phyloP scores from a whole-genome alignment of 805 yeast genomes.

The Hanseniaspora clermontiae region DNA sequence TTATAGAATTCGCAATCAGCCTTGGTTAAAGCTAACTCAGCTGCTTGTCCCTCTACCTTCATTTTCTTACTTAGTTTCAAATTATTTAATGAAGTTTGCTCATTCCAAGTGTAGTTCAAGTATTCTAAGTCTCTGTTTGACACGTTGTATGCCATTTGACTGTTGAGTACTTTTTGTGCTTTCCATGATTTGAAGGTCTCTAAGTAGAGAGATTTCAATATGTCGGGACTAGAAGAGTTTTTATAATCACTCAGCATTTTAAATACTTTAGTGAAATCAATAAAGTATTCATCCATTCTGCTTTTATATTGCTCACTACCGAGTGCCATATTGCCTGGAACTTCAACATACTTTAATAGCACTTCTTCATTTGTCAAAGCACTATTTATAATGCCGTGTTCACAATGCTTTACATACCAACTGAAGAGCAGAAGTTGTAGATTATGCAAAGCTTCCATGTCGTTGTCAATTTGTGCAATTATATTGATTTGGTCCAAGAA shows the following conservation, averaged over 20 bases:
- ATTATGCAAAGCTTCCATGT: background rate
- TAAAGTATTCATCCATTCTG: background rate
- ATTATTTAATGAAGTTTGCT: background rate
- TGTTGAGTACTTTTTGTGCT: background rate
- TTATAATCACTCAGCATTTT: background rate
- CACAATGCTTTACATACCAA: slow-evolving; percentile 7
- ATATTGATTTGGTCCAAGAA: background rate
- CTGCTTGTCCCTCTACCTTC: background rate
- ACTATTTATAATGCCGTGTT: background rate
- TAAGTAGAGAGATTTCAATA: background rate
- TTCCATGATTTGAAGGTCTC: slow-evolving; percentile 9
- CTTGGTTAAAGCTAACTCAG: background rate
- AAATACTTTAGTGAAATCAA: background rate
- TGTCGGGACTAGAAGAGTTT: background rate
- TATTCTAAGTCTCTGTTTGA: background rate
- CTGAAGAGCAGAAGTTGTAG: background rate
- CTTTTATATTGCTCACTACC: background rate
- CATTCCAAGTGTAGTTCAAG: slow-evolving; percentile 9
- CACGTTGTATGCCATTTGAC: background rate
- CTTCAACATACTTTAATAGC: background rate
- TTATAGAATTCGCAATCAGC: background rate
- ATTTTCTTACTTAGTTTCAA: background rate
- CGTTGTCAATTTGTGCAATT: background rate
- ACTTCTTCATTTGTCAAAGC: background rate
- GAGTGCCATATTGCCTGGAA: background rate